Percentiles rank a stretch among this genome's conserved stretches.
Evolutionary conservation across 371 early-diverging fungal genomes (phyloP).

Genomic region (Amoeboaphelidium protococcarum): DNA sequence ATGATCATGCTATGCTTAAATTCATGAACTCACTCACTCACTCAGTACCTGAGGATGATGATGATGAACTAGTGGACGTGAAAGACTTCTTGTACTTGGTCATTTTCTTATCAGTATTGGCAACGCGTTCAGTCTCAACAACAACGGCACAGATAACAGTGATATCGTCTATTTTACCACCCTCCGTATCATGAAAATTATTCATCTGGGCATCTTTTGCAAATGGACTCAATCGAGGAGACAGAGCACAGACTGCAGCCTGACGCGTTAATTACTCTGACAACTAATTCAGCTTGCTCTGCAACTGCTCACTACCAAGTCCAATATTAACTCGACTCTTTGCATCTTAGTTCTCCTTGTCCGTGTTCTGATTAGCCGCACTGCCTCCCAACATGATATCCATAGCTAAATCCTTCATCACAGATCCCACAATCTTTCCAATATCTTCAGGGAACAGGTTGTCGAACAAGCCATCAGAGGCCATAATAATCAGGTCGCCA

Average conservation of each 20-base stretch:
- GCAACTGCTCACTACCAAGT: neutral
- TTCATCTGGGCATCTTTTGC: neutral
- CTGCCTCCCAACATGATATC: too few relatives aligned
- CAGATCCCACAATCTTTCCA: neutral
- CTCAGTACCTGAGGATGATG: too few relatives aligned
- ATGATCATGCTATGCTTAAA: too few relatives aligned
- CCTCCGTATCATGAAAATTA: neutral
- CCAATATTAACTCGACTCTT: neutral
- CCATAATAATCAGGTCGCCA: conserved; percentile 5
- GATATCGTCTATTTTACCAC: conserved; percentile 4
- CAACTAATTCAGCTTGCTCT: neutral
- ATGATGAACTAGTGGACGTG: too few relatives aligned
- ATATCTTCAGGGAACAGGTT: conserved; percentile 2
- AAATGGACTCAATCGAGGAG: neutral
- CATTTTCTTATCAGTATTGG: too few relatives aligned
- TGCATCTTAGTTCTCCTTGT: too few relatives aligned
- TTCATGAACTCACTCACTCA: too few relatives aligned
- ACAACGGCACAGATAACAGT: conserved; percentile 2
- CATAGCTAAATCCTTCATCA: neutral
- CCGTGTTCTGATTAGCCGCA: too few relatives aligned
- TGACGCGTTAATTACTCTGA: neutral
- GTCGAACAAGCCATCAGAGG: conserved; percentile 5
- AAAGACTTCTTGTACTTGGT: too few relatives aligned
- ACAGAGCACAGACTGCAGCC: neutral
- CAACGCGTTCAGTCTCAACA: too few relatives aligned